phyloP scores from a whole-genome alignment of 2,329 filamentous ascomycete genomes.

The Moelleriella libera region DNA sequence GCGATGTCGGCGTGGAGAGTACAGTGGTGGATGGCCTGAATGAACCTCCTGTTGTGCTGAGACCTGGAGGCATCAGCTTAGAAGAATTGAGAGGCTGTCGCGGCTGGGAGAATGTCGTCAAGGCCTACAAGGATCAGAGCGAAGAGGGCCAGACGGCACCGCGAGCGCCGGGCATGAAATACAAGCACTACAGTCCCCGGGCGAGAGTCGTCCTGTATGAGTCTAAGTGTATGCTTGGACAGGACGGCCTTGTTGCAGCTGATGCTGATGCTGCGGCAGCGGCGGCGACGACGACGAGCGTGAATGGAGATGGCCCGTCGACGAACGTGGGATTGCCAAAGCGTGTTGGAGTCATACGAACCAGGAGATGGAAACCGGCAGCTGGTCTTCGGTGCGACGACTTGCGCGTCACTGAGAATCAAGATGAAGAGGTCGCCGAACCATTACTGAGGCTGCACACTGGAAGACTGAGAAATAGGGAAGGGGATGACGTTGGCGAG shows the following conservation, averaged over 20 bases:
- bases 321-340: constrained; percentile 11
- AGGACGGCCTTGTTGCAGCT: constrained; percentile 18
- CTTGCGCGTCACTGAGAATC: constrained; percentile 9
- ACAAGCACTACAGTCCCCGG: constrained; percentile 90
- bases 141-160: constrained; percentile 53
- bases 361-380: constrained; percentile 33
- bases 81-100: constrained; percentile 59
- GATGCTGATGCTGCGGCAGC: constrained; percentile 16
- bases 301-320: constrained; percentile 4
- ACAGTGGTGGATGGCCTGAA: constrained; percentile 90
- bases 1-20: constrained; percentile 83
- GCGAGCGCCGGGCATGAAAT: constrained; percentile 94
- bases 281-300: constrained; percentile 3
- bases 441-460: constrained; percentile 25
- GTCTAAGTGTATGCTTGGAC: constrained; percentile 22
- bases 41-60: constrained; percentile 63
- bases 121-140: constrained; percentile 66
- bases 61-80: constrained; percentile 77
- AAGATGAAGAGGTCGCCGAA: constrained; percentile 7
- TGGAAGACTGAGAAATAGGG: constrained; percentile 21
- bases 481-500: constrained; percentile 20
- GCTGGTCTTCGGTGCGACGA: constrained; percentile 23
- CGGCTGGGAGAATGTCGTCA: constrained; percentile 69
- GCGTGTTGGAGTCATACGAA: constrained; percentile 40
- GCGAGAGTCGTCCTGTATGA: constrained; percentile 79